A percentile compares a stretch with the other conserved stretches of the same genome.
These are phyloP conservation scores for Rutstroemia sp. DNA, from an alignment of 2,329 filamentous ascomycete genomes.

Conservation along the genomic window DNA sequence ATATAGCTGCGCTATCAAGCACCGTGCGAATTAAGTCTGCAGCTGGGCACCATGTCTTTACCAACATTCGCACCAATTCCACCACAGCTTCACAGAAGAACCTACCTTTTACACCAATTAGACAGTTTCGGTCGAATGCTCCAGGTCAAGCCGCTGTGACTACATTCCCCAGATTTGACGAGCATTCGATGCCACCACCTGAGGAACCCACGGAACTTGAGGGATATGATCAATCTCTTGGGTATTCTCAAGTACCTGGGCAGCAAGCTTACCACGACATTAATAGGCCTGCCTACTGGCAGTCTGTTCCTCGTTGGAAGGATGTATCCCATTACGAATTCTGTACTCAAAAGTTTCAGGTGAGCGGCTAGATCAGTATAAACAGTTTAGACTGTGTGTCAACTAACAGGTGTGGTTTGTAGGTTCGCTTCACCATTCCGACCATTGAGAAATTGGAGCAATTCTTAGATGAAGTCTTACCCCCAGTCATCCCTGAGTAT, in stretches of 20 bases:
- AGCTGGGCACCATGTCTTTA: not conserved
- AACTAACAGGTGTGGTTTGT: not conserved
- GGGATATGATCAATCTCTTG: not conserved
- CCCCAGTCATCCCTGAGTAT: slow-evolving; percentile 38
- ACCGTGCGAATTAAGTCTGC: not conserved
- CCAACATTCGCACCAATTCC: not conserved
- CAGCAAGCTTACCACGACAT: slow-evolving; percentile 7
- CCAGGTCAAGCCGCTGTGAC: slow-evolving; percentile 6
- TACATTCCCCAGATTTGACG: not conserved
- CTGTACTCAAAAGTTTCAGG: slow-evolving; percentile 47
- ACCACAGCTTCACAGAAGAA: not conserved
- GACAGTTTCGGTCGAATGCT: slow-evolving; percentile 7
- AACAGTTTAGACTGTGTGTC: not conserved
- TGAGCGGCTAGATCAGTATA: slow-evolving; percentile 30
- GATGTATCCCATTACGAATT: slow-evolving; percentile 42
- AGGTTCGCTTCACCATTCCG: not conserved
- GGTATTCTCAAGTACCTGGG: not conserved
- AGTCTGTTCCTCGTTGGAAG: slow-evolving; percentile 41
- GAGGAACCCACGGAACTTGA: not conserved
- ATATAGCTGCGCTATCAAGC: not conserved
- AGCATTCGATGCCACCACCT: not conserved
- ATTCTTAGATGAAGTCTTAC: slow-evolving; percentile 45
- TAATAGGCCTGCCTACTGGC: slow-evolving; percentile 38
- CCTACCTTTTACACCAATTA: slow-evolving; percentile 1
- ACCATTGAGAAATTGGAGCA: slow-evolving; percentile 29